phyloP scores from a whole-genome alignment of 257 asterid genomes.

The Ophiorrhiza pumila region DNA sequence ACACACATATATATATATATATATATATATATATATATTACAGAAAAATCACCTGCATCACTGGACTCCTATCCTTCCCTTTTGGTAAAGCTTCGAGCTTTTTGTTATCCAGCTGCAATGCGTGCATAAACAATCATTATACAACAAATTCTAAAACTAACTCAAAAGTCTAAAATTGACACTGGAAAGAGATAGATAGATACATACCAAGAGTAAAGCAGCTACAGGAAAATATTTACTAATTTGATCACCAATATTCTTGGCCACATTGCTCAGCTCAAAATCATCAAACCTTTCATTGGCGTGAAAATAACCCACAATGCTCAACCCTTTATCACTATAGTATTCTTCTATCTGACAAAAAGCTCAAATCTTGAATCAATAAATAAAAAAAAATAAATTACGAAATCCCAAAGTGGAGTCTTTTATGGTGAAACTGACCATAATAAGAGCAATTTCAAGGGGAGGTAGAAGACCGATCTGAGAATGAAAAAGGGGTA shows the following conservation, averaged over 20 bases:
- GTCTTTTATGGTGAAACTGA: constrained; percentile 19
- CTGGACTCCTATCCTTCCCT: constrained; percentile 63
- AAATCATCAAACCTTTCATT: constrained; percentile 81
- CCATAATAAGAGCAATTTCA: constrained; percentile 90
- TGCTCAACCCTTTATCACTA: constrained; percentile 65
- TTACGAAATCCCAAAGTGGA: constrained; percentile 11
- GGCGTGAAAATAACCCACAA: constrained; percentile 94
- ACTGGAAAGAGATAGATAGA: neutral
- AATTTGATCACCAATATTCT: constrained; percentile 90
- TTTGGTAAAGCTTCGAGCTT: constrained; percentile 53
- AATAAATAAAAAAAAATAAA: neutral
- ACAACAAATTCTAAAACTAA: neutral
- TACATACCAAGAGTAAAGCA: constrained; percentile 80
- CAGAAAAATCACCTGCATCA: constrained; percentile 54
- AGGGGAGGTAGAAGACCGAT: constrained; percentile 90
- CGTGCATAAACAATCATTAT: neutral
- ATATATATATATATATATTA: too few relatives aligned
- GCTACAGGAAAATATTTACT: constrained; percentile 83
- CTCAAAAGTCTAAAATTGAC: neutral
- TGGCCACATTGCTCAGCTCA: constrained; percentile 69
- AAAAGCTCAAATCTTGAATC: constrained; percentile 7
- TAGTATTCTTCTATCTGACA: constrained; percentile 83
- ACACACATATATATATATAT: too few relatives aligned
- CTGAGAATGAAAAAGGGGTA: constrained; percentile 93
- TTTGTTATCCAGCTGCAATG: constrained; percentile 59